These are phyloP conservation scores for Astrothelium subdiscretum DNA, from an alignment of 495 filamentous ascomycete species.

Conservation along the genomic window DNA sequence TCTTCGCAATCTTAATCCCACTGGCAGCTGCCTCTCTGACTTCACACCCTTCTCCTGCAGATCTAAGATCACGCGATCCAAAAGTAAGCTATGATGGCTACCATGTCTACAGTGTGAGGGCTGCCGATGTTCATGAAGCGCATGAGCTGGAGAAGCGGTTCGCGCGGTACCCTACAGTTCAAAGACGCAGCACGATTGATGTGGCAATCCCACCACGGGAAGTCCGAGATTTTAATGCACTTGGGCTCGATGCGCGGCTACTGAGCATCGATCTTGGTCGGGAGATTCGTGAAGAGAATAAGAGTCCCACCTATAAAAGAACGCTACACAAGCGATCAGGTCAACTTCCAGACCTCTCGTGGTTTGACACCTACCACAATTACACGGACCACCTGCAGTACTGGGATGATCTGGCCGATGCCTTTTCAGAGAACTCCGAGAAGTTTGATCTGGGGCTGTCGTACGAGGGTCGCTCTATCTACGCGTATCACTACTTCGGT, in stretches of 20 bases:
- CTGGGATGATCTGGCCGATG: constrained; percentile 37
- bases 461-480: constrained; percentile 38
- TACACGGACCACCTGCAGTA: constrained; percentile 45
- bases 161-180: constrained; percentile 19
- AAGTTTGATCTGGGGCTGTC: constrained; percentile 42
- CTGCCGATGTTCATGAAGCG: constrained; percentile 14
- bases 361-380: constrained; percentile 48
- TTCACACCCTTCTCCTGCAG: not conserved
- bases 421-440: constrained; percentile 40
- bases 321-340: not conserved
- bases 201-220: constrained; percentile 33
- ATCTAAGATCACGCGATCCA: not conserved
- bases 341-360: constrained; percentile 23
- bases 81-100: constrained; percentile 35
- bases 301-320: not conserved
- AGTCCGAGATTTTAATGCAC: constrained; percentile 25
- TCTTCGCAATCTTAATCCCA: not conserved
- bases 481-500: constrained; percentile 50
- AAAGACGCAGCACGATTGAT: constrained; percentile 29
- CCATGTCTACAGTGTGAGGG: constrained; percentile 32
- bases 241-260: constrained; percentile 24
- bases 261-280: constrained; percentile 37
- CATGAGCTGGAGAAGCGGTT: constrained; percentile 12
- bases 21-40: not conserved
- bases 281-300: constrained; percentile 31